Evolutionary conservation across 345 rosid species (phyloP), one percentile per base, ranked within the genome.

Genomic region (Rubroshorea leprosula): DNA sequence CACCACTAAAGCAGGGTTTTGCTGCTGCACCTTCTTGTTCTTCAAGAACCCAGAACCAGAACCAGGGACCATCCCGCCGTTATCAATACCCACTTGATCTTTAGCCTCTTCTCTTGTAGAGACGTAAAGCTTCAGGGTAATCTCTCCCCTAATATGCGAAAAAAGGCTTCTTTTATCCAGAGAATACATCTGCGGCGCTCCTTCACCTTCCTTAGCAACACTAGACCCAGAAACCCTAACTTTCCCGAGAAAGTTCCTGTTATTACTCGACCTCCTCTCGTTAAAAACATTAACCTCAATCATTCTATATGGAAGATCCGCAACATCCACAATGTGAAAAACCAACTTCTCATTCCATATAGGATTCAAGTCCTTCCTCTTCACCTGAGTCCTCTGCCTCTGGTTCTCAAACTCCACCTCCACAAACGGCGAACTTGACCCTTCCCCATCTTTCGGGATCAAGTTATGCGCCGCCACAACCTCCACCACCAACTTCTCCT

Each of bases 381-480:
- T 79, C 23, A 80, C 87, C 23, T 74, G 81, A 1, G 90, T 83
- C 51, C 83, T 68, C 3, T 71, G 64, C 15, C 79, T 79, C 31
- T 81, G 87, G 66, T 69, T 76, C 60, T 83, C 95, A 23, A 86
- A 80, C 75, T 81, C 83, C 5, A 86, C 80, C 58, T 86, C 87
- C 0, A 80, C 95, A 48, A 83, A 86, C 0, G 95, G 80, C 1
- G 90, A 83, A 0, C 90, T 76, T 0, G 95, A 86, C 0, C 95
- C 86, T 73, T 86, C 87, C 1, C 90, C 90, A 19, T 86, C 95
- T 70, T 86, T 86, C 5, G 95, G 87, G 80, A 86, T 83, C 46
- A 86, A 63, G 79, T 83, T 83, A 68, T 81, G 90, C 0, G 95
- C 90, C 4, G 76, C 87, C 14, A 79, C 72, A 24, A 81, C 78